phyloP scores from a whole-genome alignment of 495 filamentous ascomycete genomes.

The Tuber aestivum region DNA sequence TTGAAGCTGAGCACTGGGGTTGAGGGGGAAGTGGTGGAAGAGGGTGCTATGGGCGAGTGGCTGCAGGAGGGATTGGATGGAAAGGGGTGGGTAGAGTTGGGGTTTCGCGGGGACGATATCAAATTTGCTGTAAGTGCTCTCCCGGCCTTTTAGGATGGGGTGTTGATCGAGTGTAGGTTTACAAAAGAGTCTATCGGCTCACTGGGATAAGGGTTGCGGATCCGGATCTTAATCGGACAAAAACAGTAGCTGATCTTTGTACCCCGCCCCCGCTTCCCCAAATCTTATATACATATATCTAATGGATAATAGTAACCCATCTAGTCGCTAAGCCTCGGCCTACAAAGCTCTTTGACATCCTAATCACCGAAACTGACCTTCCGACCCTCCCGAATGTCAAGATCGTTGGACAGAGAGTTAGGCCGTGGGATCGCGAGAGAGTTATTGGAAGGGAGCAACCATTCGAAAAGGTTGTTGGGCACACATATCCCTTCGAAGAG shows the following conservation, averaged over 20 bases:
- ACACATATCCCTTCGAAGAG: slow-evolving; percentile 41
- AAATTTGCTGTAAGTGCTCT: background rate
- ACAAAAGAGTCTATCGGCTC: slow-evolving; percentile 61
- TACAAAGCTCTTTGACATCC: slow-evolving; percentile 49
- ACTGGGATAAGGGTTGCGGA: slow-evolving; percentile 70
- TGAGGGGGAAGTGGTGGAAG: slow-evolving; percentile 18
- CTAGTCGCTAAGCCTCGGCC: slow-evolving; percentile 57
- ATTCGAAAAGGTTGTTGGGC: slow-evolving; percentile 65
- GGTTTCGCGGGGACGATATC: background rate
- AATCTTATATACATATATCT: background rate
- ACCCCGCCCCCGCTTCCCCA: background rate
- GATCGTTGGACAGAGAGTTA: slow-evolving; percentile 56
- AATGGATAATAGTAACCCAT: slow-evolving; percentile 42
- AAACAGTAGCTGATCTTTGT: slow-evolving; percentile 52
- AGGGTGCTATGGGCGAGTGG: slow-evolving; percentile 12
- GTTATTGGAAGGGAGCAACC: slow-evolving; percentile 77
- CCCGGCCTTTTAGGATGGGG: background rate
- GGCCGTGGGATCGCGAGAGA: slow-evolving; percentile 63
- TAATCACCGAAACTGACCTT: slow-evolving; percentile 46
- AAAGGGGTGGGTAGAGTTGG: slow-evolving; percentile 12
- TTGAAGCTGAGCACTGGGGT: slow-evolving; percentile 5
- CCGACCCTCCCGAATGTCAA: slow-evolving; percentile 62
- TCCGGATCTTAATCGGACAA: slow-evolving; percentile 51
- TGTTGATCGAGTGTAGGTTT: slow-evolving; percentile 21
- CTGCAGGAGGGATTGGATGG: slow-evolving; percentile 16